phyloP scores from a whole-genome alignment of 2,329 filamentous ascomycete genomes.

The Ophiostoma ips region DNA sequence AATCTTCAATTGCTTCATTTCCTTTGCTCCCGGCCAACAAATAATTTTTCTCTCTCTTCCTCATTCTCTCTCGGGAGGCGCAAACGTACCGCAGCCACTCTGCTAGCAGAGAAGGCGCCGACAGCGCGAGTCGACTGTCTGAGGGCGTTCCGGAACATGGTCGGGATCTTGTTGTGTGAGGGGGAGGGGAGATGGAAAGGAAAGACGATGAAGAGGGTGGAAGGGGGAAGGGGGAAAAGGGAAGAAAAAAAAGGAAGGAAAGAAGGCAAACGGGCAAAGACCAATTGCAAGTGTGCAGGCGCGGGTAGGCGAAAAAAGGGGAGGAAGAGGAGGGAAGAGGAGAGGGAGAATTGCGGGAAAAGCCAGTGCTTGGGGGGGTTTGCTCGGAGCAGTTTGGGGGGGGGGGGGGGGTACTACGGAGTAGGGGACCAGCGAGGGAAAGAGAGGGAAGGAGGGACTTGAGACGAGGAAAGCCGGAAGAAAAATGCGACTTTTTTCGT shows the following conservation, averaged over 20 bases:
- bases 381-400: background rate
- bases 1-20: background rate
- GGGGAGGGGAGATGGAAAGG: slow-evolving; percentile 1
- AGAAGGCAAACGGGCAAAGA: slow-evolving; percentile 32
- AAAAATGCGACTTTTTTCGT: slow-evolving; percentile 13
- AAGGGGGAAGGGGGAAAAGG: slow-evolving; percentile 26
- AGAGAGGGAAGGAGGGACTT: slow-evolving; percentile 3
- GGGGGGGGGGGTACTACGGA: background rate
- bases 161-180: slow-evolving; percentile 16
- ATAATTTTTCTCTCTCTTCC: slow-evolving; percentile 18
- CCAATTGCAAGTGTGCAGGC: slow-evolving; percentile 39
- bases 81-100: slow-evolving; percentile 83
- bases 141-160: slow-evolving; percentile 97
- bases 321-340: background rate
- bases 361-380: background rate
- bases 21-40: no score
- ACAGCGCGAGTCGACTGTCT: slow-evolving; percentile 92
- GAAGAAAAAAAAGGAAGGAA: slow-evolving; percentile 29
- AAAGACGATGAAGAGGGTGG: background rate
- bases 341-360: background rate
- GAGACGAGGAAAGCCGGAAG: slow-evolving; percentile 12
- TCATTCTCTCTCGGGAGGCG: background rate
- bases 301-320: slow-evolving; percentile 5
- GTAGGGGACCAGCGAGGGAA: background rate
- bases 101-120: slow-evolving; percentile 85